Evolutionary conservation across 352 stramenopile genomes (phyloP).

Genomic region (Pythium dissotocum): DNA sequence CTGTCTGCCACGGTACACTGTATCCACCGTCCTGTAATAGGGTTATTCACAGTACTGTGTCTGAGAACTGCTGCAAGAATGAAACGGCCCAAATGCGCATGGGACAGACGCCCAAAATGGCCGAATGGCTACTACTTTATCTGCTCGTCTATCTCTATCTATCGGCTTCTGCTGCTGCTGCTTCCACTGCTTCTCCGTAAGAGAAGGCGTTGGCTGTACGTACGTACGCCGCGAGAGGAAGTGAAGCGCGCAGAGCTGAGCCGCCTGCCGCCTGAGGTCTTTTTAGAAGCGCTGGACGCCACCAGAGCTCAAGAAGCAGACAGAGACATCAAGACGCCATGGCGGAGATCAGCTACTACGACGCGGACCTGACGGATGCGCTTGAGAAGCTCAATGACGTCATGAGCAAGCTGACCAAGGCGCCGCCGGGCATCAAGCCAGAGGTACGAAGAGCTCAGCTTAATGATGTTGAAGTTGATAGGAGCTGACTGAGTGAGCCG

Average conservation of each 20-base stretch:
- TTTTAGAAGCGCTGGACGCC: neutral
- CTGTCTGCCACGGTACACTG: slow-evolving; percentile 3
- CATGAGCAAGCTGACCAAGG: slow-evolving; percentile 83
- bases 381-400: slow-evolving; percentile 85
- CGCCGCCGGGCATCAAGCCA: slow-evolving; percentile 61
- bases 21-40: neutral
- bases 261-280: neutral
- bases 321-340: slow-evolving; percentile 36
- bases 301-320: slow-evolving; percentile 3
- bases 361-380: slow-evolving; percentile 80
- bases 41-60: neutral
- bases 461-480: neutral
- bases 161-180: neutral
- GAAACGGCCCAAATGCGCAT: slow-evolving; percentile 1
- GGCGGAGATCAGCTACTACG: slow-evolving; percentile 89
- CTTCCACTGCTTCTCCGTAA: neutral
- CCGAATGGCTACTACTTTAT: slow-evolving; percentile 1
- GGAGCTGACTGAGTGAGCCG: neutral
- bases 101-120: slow-evolving; percentile 14
- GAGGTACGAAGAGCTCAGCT: slow-evolving; percentile 30
- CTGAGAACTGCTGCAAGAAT: slow-evolving; percentile 5
- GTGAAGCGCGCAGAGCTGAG: neutral
- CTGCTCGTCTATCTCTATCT: neutral
- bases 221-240: neutral
- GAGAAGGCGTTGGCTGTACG: neutral